Evolutionary conservation across 139 green algal genomes (phyloP), one percentile per base, ranked within the genome.

Genomic region (Tetradesmus lagerheimii): DNA sequence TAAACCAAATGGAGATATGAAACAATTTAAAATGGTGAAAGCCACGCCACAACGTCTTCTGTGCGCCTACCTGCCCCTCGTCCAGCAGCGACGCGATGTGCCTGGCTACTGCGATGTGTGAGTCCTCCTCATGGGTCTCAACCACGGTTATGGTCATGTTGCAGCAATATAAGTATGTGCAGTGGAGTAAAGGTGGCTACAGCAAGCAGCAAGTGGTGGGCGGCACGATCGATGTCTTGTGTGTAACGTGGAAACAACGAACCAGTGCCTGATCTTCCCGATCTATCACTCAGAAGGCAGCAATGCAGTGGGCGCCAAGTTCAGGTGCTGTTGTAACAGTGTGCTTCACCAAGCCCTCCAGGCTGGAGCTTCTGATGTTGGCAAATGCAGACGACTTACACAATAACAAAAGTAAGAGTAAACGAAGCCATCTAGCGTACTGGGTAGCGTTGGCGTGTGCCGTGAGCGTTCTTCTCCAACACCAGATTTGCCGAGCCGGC

Each of bases 111-210:
- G 87, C 87, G 29, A 67, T 82, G n/a, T 82, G 39, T n/a, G 31
- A 64, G 64, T 91, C 87, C 57, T 91, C 87, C 62, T 91, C 87
- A 27, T 87, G 88, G 11, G 79, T 87, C 62, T 91, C 87, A 50
- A 86, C 62, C 20, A 91, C 45, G 14, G 76, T 47, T 37, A 91
- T 77, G 38, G 79, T 67, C 87, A 91, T 91, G 15, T 38, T 80
- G 83, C 27, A 39, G n/a, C 31, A 39, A 75, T 50, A 6, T 50
- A 12, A 15, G 41, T 43, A 67, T 45, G 47, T n/a, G 34, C 12
- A 25, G 8, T 37, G 23, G 8, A 71, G 23, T n/a, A n/a, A n/a
- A 23, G 57, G 57, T 71, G 20, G 57, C 57, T n/a, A 71, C 57
- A 71, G 4, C 31, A 71, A 71, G 57, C 57, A 71, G 71, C 71